phyloP scores from a whole-genome alignment of 2,329 filamentous ascomycete species.

The Colletotrichum echinochloae region DNA sequence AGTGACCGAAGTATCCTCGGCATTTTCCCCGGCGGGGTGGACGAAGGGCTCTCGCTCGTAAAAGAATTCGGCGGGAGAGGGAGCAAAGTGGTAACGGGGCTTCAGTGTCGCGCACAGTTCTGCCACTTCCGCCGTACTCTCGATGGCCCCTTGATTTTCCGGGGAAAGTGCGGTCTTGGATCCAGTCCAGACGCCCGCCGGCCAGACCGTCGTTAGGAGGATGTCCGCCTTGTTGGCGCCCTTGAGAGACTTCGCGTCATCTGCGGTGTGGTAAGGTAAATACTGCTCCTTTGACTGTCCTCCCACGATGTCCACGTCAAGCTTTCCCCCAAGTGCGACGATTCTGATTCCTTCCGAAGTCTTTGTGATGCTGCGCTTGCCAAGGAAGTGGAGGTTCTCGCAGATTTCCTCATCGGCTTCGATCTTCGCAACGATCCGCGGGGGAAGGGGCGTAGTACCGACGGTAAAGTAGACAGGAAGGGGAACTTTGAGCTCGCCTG shows the following conservation, averaged over 20 bases:
- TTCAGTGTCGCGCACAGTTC: conserved; percentile 83
- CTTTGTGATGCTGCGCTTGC: conserved; percentile 87
- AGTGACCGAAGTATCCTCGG: conserved; percentile 73
- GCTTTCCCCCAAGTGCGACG: conserved; percentile 82
- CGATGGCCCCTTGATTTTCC: conserved; percentile 62
- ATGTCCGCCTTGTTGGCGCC: conserved; percentile 87
- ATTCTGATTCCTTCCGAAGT: conserved; percentile 91
- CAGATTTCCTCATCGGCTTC: conserved; percentile 81
- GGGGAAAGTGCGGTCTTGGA: conserved; percentile 73
- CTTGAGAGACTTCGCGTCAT: conserved; percentile 80
- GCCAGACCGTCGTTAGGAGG: conserved; percentile 89
- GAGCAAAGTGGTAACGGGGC: conserved; percentile 91
- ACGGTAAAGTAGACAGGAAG: conserved; percentile 93
- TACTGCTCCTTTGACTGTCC: conserved; percentile 78
- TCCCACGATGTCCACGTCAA: conserved; percentile 70
- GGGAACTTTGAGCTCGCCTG: conserved; percentile 79
- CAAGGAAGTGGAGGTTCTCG: conserved; percentile 90
- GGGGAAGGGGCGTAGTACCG: conserved; percentile 78
- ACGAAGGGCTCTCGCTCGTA: conserved; percentile 96
- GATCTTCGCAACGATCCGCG: conserved; percentile 77
- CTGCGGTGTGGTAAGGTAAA: conserved; percentile 80
- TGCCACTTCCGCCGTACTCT: conserved; percentile 75
- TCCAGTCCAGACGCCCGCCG: conserved; percentile 75
- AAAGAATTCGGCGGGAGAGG: conserved; percentile 73
- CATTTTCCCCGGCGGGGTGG: conserved; percentile 64